Percentiles rank a stretch among this genome's conserved stretches.
phyloP scores from a whole-genome alignment of 306 rosid genomes.

The Biancaea sappan region DNA sequence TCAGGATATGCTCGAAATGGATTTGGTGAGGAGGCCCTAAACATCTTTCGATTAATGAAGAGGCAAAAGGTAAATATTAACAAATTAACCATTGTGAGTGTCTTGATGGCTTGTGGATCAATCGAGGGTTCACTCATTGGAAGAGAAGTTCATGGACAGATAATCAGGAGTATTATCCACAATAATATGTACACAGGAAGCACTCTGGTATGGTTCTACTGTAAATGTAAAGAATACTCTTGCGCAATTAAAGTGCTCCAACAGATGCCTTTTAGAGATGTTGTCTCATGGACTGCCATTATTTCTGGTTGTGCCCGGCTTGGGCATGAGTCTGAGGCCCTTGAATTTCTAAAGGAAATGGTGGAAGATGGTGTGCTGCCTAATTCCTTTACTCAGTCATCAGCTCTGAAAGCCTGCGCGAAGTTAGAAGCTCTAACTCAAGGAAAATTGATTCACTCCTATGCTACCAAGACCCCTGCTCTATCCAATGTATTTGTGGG shows the following conservation, averaged over 20 bases:
- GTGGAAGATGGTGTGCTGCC: conserved; percentile 81
- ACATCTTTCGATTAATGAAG: conserved; percentile 69
- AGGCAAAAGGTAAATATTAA: conserved; percentile 54
- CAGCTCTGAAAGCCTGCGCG: conserved; percentile 88
- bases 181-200: conserved; percentile 61
- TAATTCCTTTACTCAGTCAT: conserved; percentile 77
- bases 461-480: conserved; percentile 74
- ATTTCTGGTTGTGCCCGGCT: conserved; percentile 77
- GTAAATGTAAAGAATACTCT: conserved; percentile 68
- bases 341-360: conserved; percentile 71
- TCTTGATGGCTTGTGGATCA: conserved; percentile 81
- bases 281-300: conserved; percentile 92
- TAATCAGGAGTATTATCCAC: conserved; percentile 48
- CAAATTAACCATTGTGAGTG: conserved; percentile 68
- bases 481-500: conserved; percentile 78
- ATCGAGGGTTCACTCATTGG: conserved; percentile 56
- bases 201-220: conserved; percentile 92
- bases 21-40: conserved; percentile 72
- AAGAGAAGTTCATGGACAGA: conserved; percentile 84
- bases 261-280: conserved; percentile 78
- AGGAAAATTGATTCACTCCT: conserved; percentile 75
- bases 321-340: conserved; percentile 76
- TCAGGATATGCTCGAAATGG: conserved; percentile 91
- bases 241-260: conserved; percentile 69
- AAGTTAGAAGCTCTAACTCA: conserved; percentile 55